These are phyloP conservation scores for Flaveria linearis DNA, from an alignment of 129 eudicot genomes.

Conservation along the genomic window DNA sequence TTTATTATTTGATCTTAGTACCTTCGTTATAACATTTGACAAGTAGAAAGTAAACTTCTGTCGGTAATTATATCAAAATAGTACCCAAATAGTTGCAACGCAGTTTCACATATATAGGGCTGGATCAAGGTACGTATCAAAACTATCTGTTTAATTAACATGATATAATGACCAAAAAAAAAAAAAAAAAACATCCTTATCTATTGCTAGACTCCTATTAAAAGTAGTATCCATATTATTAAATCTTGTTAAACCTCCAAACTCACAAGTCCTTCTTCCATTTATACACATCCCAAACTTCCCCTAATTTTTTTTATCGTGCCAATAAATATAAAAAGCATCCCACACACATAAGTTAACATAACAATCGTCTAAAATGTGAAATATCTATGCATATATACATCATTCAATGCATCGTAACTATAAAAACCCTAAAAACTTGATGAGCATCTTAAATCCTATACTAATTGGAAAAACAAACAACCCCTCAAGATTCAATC, in stretches of 20 bases:
- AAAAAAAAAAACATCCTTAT: background rate
- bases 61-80: no score
- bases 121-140: background rate
- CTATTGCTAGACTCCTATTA: background rate
- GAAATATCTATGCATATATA: background rate
- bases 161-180: background rate
- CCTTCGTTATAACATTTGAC: background rate
- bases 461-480: no score
- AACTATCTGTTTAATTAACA: constrained; percentile 2
- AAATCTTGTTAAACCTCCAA: constrained; percentile 18
- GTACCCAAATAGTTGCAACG: constrained; percentile 51
- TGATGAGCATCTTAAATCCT: background rate
- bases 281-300: background rate
- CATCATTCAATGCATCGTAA: no score
- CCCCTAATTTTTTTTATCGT: background rate
- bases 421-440: background rate
- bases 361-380: background rate
- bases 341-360: background rate
- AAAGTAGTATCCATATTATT: background rate
- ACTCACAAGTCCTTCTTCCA: background rate
- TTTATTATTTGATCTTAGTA: background rate
- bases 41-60: background rate
- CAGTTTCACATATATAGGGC: background rate
- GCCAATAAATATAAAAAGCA: background rate
- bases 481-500: no score